Base-by-base conservation (phyloP, 371 early-diverging fungal genomes). In the Paraphysoderma sedebokerense region DNA sequence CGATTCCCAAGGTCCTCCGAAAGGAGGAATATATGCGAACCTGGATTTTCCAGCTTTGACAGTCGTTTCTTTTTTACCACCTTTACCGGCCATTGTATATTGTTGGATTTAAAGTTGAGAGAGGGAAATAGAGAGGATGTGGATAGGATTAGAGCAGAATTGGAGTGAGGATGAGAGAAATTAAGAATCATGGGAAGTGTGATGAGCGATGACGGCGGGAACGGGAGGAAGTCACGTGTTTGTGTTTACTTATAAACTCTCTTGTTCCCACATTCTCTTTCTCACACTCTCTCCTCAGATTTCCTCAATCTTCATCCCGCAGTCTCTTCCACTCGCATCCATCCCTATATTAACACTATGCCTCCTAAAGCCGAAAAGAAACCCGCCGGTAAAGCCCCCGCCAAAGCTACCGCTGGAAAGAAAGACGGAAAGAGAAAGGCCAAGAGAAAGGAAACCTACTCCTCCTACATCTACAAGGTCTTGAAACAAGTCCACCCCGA, bases 401-500 rank as follows among this genome's bases (percentile, higher is more conserved):
- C 76, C 55, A 74, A 77, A 65, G 68, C 72, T 45, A 62, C 72
- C 48, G 65, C 70, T 33, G 68, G 66, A 44, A 62, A 62, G 54
- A 64, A 53, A 52, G 67, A 56, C 29, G 61, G 58, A 37, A 83
- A 82, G 76, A 68, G 66, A 51, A 70, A 70, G 60, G 57, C 64
- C 49, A 50, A 62, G 57, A 77, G 88, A 59, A 82, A 81, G 62
- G 89, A 92, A 66, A 86, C 89, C 56, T 92, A 86, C 79, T 79
- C 85, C 42, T 76, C 88, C 62, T 91, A 88, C 78, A 91, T 91
- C 72, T 90, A 87, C 81, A 86, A 85, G 75, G 95, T 93, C 53
- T 70, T 93, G 65, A 86, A 87, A 74, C 95, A 93, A 68, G 91
- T 92, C 51, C 92, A 93, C 77, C 92, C 92, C 54, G 92, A 93